Conservation (phyloP, 2,329 filamentous ascomycete genomes). For the Colletotrichum spinosum region DNA sequence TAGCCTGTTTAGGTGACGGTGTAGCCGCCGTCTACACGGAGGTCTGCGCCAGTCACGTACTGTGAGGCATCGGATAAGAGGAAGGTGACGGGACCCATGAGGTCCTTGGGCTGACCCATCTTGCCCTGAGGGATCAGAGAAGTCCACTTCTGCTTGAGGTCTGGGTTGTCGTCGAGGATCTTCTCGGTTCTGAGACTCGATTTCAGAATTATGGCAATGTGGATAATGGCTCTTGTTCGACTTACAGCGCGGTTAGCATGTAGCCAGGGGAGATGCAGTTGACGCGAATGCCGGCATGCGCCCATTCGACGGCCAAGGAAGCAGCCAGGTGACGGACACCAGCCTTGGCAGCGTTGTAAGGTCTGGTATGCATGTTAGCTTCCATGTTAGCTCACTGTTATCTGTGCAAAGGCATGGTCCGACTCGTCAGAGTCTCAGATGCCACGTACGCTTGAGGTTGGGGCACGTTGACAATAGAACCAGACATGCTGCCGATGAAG, state of each 20-base stretch:
- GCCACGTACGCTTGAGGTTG: constrained; percentile 81
- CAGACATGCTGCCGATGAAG: constrained; percentile 96
- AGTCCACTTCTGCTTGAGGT: constrained; percentile 90
- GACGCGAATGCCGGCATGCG: constrained; percentile 85
- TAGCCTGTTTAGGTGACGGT: constrained; percentile 72
- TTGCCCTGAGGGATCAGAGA: constrained; percentile 92
- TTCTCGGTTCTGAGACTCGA: constrained; percentile 78
- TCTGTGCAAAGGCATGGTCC: background rate
- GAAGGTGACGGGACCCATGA: constrained; percentile 94
- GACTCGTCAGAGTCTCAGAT: background rate
- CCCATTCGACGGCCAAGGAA: constrained; percentile 95
- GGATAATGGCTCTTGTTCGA: constrained; percentile 31
- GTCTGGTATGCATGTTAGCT: constrained; percentile 52
- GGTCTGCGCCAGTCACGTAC: constrained; percentile 79
- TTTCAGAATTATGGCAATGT: constrained; percentile 4
- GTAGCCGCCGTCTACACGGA: constrained; percentile 90
- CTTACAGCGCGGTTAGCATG: constrained; percentile 94
- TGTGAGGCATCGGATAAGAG: constrained; percentile 81
- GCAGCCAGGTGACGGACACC: constrained; percentile 89
- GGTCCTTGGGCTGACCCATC: constrained; percentile 91
- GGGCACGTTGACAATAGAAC: constrained; percentile 92
- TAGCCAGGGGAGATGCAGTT: constrained; percentile 97
- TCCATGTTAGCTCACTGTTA: background rate
- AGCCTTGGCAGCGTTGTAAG: constrained; percentile 94
- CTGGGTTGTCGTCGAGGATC: constrained; percentile 93